Base-by-base conservation (phyloP, 495 filamentous ascomycete genomes). In the Xylaria castorea region DNA sequence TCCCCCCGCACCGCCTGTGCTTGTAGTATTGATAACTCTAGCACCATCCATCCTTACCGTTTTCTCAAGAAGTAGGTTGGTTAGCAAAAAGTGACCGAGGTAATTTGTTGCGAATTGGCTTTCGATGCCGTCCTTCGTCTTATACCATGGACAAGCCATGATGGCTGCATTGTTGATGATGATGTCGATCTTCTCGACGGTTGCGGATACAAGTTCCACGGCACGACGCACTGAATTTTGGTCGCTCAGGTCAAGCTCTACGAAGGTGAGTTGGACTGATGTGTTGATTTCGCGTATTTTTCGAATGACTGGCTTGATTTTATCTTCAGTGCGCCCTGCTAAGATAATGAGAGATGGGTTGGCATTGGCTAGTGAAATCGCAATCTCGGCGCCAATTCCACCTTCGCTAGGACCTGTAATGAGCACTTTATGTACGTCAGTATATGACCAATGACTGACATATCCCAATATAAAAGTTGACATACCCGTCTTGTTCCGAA, bases 81-180 rank as follows among this genome's bases (percentile, higher is more conserved):
- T 51, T 25, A 51, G 50, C n/a, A 51, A 25, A 25, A 51, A 51
- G n/a, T 51, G 50, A 9, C 50, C n/a, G n/a, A 51, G 50, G 9
- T 51, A 51, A 51, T 51, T 51, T n/a, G 50, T 51, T 51, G 50
- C 50, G 50, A 51, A 51, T n/a, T 51, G 50, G n/a, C n/a, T 25
- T 25, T 51, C 50, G n/a, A 51, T 25, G 50, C 50, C 50, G n/a
- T 51, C 50, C 9, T 25, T 51, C 2, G 50, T 51, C n/a, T 51
- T 51, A 7, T 22, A 22, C 50, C 50, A 51, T 4, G 50, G 50
- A 22, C 50, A 51, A 51, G 50, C 50, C 50, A 51, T 51, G n/a
- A 51, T 51, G n/a, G 50, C 50, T 51, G 50, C 50, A 51, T 51
- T 51, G 50, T 51, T 51, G 50, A 51, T 51, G 22, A 51, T 25